These are phyloP conservation scores for Vaccinium myrtillus DNA, from an alignment of 148 eudicot species.

Conservation along the genomic window DNA sequence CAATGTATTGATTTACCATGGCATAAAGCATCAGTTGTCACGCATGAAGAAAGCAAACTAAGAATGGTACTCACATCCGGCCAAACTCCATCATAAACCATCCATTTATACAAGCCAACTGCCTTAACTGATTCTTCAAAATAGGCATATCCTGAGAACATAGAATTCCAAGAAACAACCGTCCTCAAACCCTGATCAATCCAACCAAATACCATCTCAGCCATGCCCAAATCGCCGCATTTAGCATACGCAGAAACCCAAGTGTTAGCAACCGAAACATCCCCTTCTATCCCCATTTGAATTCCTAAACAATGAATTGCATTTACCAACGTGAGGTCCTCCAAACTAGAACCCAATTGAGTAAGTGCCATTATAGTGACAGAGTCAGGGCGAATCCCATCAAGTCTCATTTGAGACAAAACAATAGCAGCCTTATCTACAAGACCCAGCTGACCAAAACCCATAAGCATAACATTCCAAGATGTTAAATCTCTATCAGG, in stretches of 20 bases:
- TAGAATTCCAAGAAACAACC: conserved; percentile 58
- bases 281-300: conserved; percentile 38
- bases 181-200: conserved; percentile 34
- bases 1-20: conserved; percentile 53
- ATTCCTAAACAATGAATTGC: conserved; percentile 47
- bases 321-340: conserved; percentile 32
- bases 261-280: conserved; percentile 59
- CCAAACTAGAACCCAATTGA: conserved; percentile 29
- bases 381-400: conserved; percentile 39
- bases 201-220: conserved; percentile 45
- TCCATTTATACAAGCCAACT: conserved; percentile 23
- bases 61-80: conserved; percentile 63
- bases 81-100: conserved; percentile 38
- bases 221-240: conserved; percentile 44
- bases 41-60: conserved; percentile 52
- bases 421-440: conserved; percentile 35
- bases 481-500: conserved; percentile 49
- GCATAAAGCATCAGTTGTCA: conserved; percentile 29
- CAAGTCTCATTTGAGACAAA: conserved; percentile 48
- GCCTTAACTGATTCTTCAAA: conserved; percentile 24
- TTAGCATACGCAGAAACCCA: conserved; percentile 62
- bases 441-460: conserved; percentile 45
- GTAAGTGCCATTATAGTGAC: conserved; percentile 54
- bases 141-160: conserved; percentile 51
- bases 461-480: conserved; percentile 67